These are phyloP conservation scores for Mortierella sp. DNA, from an alignment of 371 early-diverging fungal species.

Conservation along the genomic window DNA sequence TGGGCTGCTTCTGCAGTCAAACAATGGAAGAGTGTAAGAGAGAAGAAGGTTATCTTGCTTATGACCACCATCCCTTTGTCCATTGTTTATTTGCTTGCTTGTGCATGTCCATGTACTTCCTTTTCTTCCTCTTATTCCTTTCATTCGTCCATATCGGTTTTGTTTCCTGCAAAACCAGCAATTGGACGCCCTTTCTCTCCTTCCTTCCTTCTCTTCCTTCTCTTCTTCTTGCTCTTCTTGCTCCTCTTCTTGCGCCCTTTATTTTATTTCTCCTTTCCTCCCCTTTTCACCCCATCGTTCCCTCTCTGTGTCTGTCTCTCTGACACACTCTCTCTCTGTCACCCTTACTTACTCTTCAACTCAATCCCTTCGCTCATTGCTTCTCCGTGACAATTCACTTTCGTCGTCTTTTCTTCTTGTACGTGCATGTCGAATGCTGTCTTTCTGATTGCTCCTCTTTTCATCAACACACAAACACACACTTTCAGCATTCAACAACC, in stretches of 20 bases:
- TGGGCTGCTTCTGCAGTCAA: background rate
- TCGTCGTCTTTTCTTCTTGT: background rate
- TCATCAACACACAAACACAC: background rate
- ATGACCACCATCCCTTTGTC: no score
- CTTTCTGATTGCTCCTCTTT: background rate
- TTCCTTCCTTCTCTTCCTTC: background rate
- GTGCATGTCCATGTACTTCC: background rate
- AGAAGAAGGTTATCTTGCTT: no score
- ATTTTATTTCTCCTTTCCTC: background rate
- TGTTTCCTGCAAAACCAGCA: constrained; percentile 1
- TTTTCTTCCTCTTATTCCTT: background rate
- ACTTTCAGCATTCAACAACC: background rate
- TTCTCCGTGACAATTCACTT: background rate
- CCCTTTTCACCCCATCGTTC: background rate
- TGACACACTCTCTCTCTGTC: no score
- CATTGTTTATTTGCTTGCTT: no score
- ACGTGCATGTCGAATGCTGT: background rate
- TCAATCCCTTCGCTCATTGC: background rate
- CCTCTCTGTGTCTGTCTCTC: background rate
- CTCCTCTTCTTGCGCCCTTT: background rate
- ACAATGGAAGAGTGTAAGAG: background rate
- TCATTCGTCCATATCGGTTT: background rate
- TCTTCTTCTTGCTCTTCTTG: background rate
- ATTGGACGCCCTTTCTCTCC: background rate
- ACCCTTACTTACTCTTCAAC: background rate